phyloP scores from a whole-genome alignment of 2,329 filamentous ascomycete genomes.

The Alternaria rosae region DNA sequence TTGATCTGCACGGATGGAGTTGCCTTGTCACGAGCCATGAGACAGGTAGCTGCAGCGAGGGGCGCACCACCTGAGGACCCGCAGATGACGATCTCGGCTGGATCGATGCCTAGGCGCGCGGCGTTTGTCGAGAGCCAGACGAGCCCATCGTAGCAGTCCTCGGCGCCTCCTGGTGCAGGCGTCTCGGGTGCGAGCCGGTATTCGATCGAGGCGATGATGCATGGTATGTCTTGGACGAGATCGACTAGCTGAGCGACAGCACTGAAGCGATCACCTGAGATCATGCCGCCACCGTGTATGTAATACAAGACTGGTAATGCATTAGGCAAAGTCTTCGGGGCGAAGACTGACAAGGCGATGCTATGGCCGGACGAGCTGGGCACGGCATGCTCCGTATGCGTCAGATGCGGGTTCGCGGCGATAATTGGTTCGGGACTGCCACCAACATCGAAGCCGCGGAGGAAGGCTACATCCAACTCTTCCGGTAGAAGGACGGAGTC shows the following conservation, averaged over 20 bases:
- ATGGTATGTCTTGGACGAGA: conserved; percentile 18
- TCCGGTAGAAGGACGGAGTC: conserved; percentile 13
- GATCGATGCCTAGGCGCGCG: conserved; percentile 17
- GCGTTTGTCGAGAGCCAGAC: conserved; percentile 24
- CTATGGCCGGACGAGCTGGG: conserved; percentile 58
- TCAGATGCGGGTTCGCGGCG: conserved; percentile 61
- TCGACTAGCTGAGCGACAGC: conserved; percentile 17
- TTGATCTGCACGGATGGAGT: conserved; percentile 14
- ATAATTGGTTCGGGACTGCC: conserved; percentile 57
- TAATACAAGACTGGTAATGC: conserved; percentile 75
- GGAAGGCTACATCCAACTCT: conserved; percentile 16
- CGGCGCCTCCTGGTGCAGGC: conserved; percentile 16
- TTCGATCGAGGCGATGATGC: conserved; percentile 23
- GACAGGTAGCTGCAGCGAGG: conserved; percentile 19
- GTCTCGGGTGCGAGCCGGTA: conserved; percentile 26
- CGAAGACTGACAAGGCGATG: conserved; percentile 63
- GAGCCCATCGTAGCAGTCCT: conserved; percentile 25
- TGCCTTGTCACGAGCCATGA: conserved; percentile 22
- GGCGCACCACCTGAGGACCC: conserved; percentile 19
- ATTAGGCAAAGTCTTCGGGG: conserved; percentile 58
- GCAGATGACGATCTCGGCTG: conserved; percentile 21
- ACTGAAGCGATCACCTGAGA: conserved; percentile 24
- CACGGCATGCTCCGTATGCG: conserved; percentile 55
- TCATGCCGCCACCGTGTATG: conserved; percentile 60
- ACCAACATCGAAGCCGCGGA: conserved; percentile 11